These are phyloP conservation scores for Gastrolobium bilobum DNA, from an alignment of 306 rosid genomes.

Conservation along the genomic window DNA sequence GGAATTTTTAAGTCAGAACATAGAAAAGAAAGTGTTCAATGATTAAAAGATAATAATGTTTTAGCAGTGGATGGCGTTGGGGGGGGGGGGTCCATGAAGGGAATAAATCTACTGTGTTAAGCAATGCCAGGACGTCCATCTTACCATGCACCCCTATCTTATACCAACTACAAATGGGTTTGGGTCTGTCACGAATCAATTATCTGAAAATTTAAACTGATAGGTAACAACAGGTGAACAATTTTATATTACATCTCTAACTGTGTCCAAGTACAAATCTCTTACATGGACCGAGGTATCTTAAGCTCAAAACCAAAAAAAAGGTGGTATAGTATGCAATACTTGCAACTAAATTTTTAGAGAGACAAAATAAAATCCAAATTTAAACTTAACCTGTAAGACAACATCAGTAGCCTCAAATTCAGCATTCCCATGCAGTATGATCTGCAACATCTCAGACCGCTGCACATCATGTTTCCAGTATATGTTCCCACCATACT, in stretches of 20 bases:
- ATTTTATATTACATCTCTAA: no score
- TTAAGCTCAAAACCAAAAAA: conserved; percentile 17
- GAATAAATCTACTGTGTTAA: neutral
- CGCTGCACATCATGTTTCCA: conserved; percentile 90
- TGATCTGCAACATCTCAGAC: conserved; percentile 69
- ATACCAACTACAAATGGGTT: conserved; percentile 22
- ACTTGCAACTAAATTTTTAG: conserved; percentile 10
- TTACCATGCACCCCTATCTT: conserved; percentile 38
- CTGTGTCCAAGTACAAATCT: neutral
- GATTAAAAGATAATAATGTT: neutral
- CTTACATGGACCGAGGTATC: conserved; percentile 4
- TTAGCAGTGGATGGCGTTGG: neutral
- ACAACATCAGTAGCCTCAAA: conserved; percentile 85
- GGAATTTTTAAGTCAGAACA: neutral
- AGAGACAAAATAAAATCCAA: neutral
- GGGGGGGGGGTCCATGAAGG: neutral
- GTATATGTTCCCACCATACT: conserved; percentile 64
- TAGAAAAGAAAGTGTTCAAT: conserved; percentile 7
- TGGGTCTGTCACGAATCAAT: neutral
- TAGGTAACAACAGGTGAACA: no score
- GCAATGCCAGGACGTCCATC: conserved; percentile 9
- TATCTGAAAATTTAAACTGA: no score
- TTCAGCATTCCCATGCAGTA: conserved; percentile 96
- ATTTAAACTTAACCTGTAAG: conserved; percentile 70
- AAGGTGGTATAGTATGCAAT: neutral